Evolutionary conservation across 805 yeast genomes (phyloP), one percentile per base, ranked within the genome.

Genomic region (Yueomyces sinensis): DNA sequence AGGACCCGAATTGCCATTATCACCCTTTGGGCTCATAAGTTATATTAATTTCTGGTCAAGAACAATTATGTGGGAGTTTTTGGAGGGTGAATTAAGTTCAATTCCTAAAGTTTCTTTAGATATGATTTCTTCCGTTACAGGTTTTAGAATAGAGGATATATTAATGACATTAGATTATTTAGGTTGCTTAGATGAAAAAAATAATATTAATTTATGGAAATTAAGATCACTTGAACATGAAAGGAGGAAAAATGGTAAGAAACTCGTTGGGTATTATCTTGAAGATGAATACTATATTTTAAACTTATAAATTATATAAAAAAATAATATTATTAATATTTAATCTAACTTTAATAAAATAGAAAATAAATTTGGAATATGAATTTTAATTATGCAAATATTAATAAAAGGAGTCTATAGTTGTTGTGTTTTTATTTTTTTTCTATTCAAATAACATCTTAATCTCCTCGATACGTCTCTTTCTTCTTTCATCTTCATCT

Each of bases 1-100:
- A 39, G 94, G 96, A 0, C 98, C 98, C 0, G 98, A 91, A 52
- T 69, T 75, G 42, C 98, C 98, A 1, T 59, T 91, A 9, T 81
- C 94, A 5, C 77, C 79, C 0, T 81, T 76, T 55, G 98, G 98
- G 0, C 65, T 68, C 34, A 59, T 72, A 9, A 72, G 87, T 5
- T 91, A 86, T 49, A 49, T 81, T 15, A 59, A 68, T 13, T 87
- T 72, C 56, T 91, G 97, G 98, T 63, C 80, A 5, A 63, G 67
- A 32, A 52, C 62, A 4, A 42, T 81, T 1, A 63, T 70, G 1
- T 44, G 60, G 37, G 68, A 63, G 34, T 45, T 73, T 24, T 27
- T 65, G 0, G 59, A 54, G 23, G 76, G 76, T 0, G 45, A 49
- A 6, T 44, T 68, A 22, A 44, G 59, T 1, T 46, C 45, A 3